Evolutionary conservation across 495 filamentous ascomycete species (phyloP).

Genomic region (Penicillium malachiteum): DNA sequence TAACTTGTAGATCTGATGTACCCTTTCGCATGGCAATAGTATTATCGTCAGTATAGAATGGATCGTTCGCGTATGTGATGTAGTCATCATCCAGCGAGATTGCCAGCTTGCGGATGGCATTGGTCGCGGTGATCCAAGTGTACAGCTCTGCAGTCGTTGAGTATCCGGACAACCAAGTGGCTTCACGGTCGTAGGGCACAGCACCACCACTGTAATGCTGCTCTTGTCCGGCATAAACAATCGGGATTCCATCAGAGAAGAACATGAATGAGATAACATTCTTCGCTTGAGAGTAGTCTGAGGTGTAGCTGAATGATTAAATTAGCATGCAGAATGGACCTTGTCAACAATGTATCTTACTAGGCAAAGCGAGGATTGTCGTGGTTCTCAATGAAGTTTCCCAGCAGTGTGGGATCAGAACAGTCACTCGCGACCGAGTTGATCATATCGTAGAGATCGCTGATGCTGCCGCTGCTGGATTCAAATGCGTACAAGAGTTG

Average conservation of each 20-base stretch:
- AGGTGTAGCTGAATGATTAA: slow-evolving; percentile 39
- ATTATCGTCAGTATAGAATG: slow-evolving; percentile 52
- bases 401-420: slow-evolving; percentile 61
- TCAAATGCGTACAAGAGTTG: slow-evolving; percentile 61
- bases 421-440: slow-evolving; percentile 54
- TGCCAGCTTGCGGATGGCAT: slow-evolving; percentile 59
- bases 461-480: slow-evolving; percentile 56
- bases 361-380: slow-evolving; percentile 68
- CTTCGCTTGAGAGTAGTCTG: slow-evolving; percentile 53
- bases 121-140: slow-evolving; percentile 54
- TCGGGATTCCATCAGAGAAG: slow-evolving; percentile 66
- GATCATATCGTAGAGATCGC: slow-evolving; percentile 58
- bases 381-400: slow-evolving; percentile 80
- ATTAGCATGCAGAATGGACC: not conserved
- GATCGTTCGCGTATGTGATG: slow-evolving; percentile 15
- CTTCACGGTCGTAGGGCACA: slow-evolving; percentile 72
- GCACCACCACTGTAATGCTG: slow-evolving; percentile 64
- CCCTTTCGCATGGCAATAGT: slow-evolving; percentile 65
- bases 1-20: slow-evolving; percentile 43
- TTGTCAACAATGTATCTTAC: slow-evolving; percentile 17
- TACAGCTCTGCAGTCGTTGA: slow-evolving; percentile 60
- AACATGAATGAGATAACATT: slow-evolving; percentile 72
- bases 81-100: slow-evolving; percentile 22
- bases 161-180: slow-evolving; percentile 70
- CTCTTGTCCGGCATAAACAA: slow-evolving; percentile 71